phyloP scores from a whole-genome alignment of 2,329 filamentous ascomycete genomes.

The Arthroderma sp. region DNA sequence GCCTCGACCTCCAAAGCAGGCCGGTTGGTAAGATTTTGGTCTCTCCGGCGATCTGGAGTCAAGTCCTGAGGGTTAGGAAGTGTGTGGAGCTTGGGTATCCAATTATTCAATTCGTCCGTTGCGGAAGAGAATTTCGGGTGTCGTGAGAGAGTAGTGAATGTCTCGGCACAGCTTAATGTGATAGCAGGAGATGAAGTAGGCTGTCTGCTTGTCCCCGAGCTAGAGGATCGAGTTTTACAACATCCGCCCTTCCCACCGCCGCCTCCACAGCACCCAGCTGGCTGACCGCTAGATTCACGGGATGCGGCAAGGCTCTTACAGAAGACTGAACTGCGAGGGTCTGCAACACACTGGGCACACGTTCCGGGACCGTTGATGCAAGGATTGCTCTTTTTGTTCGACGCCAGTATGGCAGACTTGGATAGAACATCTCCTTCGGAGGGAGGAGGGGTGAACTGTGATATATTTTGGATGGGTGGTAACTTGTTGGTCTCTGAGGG shows the following conservation, averaged over 20 bases:
- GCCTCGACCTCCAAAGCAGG: constrained; percentile 67
- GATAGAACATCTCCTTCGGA: constrained; percentile 47
- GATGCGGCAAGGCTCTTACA: constrained; percentile 67
- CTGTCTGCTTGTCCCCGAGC: constrained; percentile 17
- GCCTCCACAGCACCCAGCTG: constrained; percentile 42
- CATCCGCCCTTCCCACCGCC: constrained; percentile 50
- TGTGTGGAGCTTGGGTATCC: constrained; percentile 61
- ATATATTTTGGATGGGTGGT: constrained; percentile 36
- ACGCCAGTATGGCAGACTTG: constrained; percentile 28
- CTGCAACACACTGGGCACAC: constrained; percentile 64
- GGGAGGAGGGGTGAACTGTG: constrained; percentile 41
- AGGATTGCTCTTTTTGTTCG: constrained; percentile 26
- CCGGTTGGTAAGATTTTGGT: constrained; percentile 19
- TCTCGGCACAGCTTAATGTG: constrained; percentile 61
- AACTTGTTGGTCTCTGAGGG: constrained; percentile 31
- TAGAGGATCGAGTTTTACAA: constrained; percentile 38
- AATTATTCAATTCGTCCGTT: constrained; percentile 60
- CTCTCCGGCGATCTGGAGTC: constrained; percentile 16
- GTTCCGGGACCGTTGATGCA: constrained; percentile 62
- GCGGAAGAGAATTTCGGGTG: constrained; percentile 65
- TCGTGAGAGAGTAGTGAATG: constrained; percentile 65
- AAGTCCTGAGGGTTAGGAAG: constrained; percentile 32
- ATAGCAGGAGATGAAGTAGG: constrained; percentile 33
- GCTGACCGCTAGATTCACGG: constrained; percentile 26
- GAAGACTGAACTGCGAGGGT: constrained; percentile 70